Evolutionary conservation across 1,139 yeast species (phyloP), one percentile per base, ranked within the genome.

Genomic region (Debaryomyces sp.): DNA sequence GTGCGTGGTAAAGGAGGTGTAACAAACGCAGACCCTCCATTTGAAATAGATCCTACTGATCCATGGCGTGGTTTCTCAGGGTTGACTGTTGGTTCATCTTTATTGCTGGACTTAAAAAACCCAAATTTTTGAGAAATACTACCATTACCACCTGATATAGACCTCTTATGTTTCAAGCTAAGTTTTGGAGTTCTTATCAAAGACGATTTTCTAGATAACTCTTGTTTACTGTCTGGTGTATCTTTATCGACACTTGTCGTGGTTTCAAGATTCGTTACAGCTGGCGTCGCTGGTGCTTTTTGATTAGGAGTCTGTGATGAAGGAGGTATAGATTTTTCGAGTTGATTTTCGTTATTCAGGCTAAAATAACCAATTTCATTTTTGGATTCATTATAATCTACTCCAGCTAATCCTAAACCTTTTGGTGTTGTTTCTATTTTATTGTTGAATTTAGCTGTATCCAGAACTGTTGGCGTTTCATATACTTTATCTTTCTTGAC

Each of bases 1-100:
- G 60, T 52, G 32, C 54, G 52, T 8, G 77, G 77, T 9, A 78
- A 61, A 15, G 82, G 81, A 4, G 82, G 81, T 0, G 82, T 76
- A 4, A 73, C 68, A 54, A 65, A 73, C 1, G 78, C 71, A 15
- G 71, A 66, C 8, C 69, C 68, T 23, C 59, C 60, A 48, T 60
- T 56, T 9, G 63, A 59, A 30, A 71, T 58, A 4, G 77, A 70
- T 3, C 80, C 74, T 34, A 75, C 81, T 41, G 78, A 73, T 8
- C 66, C 73, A 48, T 72, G 71, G 34, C 81, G 70, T 1, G 74
- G 57, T 54, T 75, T 80, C 5, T 67, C 67, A 32, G 60, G 58
- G 18, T n/a, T 37, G 22, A 37, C 34, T 21, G 38, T 49, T 12
- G 43, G 38, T 18, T 60, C 66, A 15, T 60, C 66, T 34, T 54